Evolutionary conservation across 768 basidiomycete species (phyloP).

Genomic region (Mycena vitilis): DNA sequence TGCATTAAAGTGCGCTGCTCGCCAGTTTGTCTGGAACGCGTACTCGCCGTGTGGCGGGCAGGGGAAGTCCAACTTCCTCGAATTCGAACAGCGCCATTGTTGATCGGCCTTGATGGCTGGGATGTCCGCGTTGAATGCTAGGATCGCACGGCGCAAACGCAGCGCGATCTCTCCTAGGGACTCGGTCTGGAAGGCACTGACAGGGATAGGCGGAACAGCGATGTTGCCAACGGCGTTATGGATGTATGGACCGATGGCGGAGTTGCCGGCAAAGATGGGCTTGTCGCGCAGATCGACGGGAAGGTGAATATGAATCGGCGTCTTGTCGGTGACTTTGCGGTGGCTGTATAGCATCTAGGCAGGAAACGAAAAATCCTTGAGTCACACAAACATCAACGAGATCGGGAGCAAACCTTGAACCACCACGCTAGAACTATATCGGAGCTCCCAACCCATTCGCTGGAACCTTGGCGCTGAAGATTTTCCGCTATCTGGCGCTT

Average conservation of each 20-base stretch:
- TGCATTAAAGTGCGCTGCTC: conserved; percentile 3
- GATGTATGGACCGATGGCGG: conserved; percentile 23
- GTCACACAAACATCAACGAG: not conserved
- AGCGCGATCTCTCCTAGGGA: conserved; percentile 18
- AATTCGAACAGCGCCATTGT: conserved; percentile 23
- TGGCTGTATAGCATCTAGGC: conserved; percentile 4
- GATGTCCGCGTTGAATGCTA: conserved; percentile 15
- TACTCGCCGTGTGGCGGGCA: conserved; percentile 24
- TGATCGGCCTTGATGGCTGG: not conserved
- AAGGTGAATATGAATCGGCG: conserved; percentile 26
- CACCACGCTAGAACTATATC: conserved; percentile 32
- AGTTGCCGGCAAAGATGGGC: conserved; percentile 13
- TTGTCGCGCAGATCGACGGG: conserved; percentile 25
- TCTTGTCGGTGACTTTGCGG: conserved; percentile 10
- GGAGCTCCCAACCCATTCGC: conserved; percentile 31
- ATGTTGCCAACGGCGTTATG: conserved; percentile 18
- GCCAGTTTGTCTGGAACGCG: conserved; percentile 22
- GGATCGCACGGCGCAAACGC: conserved; percentile 23
- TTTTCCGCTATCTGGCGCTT: conserved; percentile 24
- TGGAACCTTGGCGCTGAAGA: conserved; percentile 21
- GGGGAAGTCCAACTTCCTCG: conserved; percentile 7
- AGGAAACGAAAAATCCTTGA: not conserved
- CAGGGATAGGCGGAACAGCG: conserved; percentile 13
- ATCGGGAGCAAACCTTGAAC: conserved; percentile 19
- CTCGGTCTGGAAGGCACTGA: conserved; percentile 3